Evolutionary conservation across 2,329 filamentous ascomycete species (phyloP), one percentile per base, ranked within the genome.

Genomic region (Tolypocladium nubicola): DNA sequence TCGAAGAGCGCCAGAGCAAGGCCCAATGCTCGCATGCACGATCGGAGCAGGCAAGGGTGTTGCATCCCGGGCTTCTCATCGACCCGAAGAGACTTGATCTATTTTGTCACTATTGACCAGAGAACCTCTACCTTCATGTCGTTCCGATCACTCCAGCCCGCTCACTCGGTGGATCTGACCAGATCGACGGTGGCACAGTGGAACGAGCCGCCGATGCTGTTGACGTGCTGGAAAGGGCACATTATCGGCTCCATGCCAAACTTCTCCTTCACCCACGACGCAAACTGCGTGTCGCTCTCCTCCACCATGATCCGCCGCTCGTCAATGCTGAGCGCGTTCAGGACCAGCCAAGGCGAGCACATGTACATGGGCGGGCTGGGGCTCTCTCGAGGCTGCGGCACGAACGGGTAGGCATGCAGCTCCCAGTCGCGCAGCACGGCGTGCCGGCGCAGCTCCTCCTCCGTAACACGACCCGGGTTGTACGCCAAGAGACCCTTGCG

Each of bases 171-270:
- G 4, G 19, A n/a, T 38, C 56, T 37, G 10, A 57, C 56, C 26
- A 57, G 43, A 43, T 57, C 56, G 23, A 57, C 56, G 1, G 56
- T 57, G 52, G 52, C 56, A 19, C 56, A 57, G 52, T 57, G 52
- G 26, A 57, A 57, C 2, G 56, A 57, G 10, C 56, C 56, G 6
- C 52, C 56, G 35, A 57, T 49, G 43, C 56, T 57, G 26, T 57
- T 54, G 52, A 55, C 56, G 39, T 57, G 45, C 53, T 57, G 37
- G 35, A 57, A 57, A 2, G 56, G 56, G 33, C 56, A 57, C 30
- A 54, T 33, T 16, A 57, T 57, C 1, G 47, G 52, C 53, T 57
- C 52, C 56, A 57, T 57, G 39, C 45, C 53, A 23, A 57, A 57
- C 45, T 45, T 40, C 2, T 43, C n/a, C 45, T 39, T 37, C 10